Percentiles rank a stretch among this genome's conserved stretches.
Evolutionary conservation across 192 early-diverging fungal species (phyloP).

Genomic region (Rhizophagus prolifer): DNA sequence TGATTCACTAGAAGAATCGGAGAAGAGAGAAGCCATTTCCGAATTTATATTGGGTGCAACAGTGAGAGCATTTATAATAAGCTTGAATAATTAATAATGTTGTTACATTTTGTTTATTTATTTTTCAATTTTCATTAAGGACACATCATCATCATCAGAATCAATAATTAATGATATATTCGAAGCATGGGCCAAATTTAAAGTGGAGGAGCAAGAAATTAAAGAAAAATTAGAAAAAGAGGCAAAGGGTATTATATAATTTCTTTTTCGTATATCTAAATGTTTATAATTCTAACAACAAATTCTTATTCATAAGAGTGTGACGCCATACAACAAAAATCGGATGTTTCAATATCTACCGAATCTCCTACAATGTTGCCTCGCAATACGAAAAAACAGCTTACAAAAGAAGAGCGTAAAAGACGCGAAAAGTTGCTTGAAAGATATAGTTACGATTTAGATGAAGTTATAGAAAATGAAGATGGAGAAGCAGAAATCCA

Average conservation of each 20-base stretch:
- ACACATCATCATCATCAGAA: constrained; percentile 46
- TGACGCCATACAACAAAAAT: background rate
- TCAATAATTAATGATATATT: constrained; percentile 48
- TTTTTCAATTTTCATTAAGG: constrained; percentile 13
- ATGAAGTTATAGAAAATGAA: constrained; percentile 55
- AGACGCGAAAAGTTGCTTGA: constrained; percentile 49
- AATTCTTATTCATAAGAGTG: background rate
- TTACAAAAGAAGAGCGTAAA: constrained; percentile 53
- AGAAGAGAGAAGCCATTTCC: constrained; percentile 65
- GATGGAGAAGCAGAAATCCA: constrained; percentile 65
- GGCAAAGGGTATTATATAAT: background rate
- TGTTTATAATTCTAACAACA: background rate
- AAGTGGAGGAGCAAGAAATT: background rate
- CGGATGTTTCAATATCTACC: background rate
- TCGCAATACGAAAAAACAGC: constrained; percentile 38
- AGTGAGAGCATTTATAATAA: background rate
- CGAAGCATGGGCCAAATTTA: constrained; percentile 36
- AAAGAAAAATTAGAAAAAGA: background rate
- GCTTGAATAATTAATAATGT: background rate
- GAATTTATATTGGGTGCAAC: constrained; percentile 67
- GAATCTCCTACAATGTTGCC: constrained; percentile 32
- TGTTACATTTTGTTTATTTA: background rate
- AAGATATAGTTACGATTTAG: constrained; percentile 65
- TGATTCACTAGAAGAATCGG: constrained; percentile 61
- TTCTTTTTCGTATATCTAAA: background rate